Evolutionary conservation across 352 stramenopile species (phyloP), one percentile per base, ranked within the genome.

Genomic region (Phytophthora pluvialis): DNA sequence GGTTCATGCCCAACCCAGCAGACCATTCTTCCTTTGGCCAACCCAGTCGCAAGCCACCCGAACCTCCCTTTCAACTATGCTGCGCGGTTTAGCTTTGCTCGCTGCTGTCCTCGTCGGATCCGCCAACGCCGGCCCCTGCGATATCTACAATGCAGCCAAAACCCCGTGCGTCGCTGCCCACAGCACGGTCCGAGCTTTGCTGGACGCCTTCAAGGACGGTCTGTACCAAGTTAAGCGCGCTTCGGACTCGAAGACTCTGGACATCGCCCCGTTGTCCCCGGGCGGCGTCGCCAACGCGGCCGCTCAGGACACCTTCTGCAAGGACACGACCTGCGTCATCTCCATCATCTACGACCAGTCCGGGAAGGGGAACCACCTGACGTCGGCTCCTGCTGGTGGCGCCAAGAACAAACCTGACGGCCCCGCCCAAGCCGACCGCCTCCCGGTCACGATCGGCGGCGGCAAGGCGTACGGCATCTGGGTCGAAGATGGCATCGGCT

Each of bases 321-420:
- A 58, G 8, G 57, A 5, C 36, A 63, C 49, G 8, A 54, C 28
- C 4, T 72, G 64, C n/a, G 28, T 45, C 38, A 67, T 67, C 10
- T 51, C 57, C 2, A 72, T 62, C 31, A 71, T 71, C 57, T 71
- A 71, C 42, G 63, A 71, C 35, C 63, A 71, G 31, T 71, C 63
- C 25, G 56, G 56, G 18, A 71, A 71, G 26, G 18, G 26, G 4
- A 71, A 71, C 33, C 63, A 71, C 40, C 51, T 71, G 42, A 71
- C 55, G 5, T 16, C 63, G 21, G 63, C 63, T 8, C 55, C 63
- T 4, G 63, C 47, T 13, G 63, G 63, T 47, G 63, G 63, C 50
- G 63, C 63, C 15, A 71, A 71, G 42, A 61, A 71, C 12, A 9
- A 38, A 16, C 46, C 55, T 7, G 55, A 71, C n/a, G 25, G 32